Evolutionary conservation across 164 flowering plant species (phyloP).

Genomic region (Stephania yunnanensis): DNA sequence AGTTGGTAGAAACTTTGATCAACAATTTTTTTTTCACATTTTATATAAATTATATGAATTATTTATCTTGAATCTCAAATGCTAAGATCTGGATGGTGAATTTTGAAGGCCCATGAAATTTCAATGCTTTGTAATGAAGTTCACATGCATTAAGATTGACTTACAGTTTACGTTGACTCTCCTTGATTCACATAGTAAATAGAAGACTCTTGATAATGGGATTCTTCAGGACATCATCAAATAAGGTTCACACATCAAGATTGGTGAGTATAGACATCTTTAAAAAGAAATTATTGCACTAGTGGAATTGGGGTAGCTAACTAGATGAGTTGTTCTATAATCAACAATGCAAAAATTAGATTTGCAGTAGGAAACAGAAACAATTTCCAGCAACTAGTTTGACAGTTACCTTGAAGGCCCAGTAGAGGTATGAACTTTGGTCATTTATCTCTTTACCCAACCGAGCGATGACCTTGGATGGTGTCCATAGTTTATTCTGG

Average conservation of each 20-base stretch:
- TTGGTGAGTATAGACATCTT: neutral
- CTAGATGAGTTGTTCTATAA: conserved; percentile 2
- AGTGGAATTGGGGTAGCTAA: neutral
- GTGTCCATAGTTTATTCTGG: conserved; percentile 79
- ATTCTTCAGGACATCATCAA: too few species aligned
- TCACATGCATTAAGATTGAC: too few species aligned
- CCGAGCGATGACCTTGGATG: conserved; percentile 80
- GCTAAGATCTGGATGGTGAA: neutral
- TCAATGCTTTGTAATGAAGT: too few species aligned
- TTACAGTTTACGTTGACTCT: too few species aligned
- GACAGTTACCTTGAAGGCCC: conserved; percentile 76
- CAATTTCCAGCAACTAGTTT: neutral
- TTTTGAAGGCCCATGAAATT: too few species aligned
- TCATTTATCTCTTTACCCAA: conserved; percentile 87
- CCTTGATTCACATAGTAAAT: too few species aligned
- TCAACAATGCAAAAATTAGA: neutral
- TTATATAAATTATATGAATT: too few species aligned
- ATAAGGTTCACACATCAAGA: neutral
- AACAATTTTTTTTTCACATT: neutral
- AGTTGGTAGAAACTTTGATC: neutral
- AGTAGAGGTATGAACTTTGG: conserved; percentile 78
- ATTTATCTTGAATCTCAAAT: neutral
- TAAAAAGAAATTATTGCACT: neutral
- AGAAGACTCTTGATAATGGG: too few species aligned
- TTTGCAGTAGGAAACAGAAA: neutral